phyloP scores from a whole-genome alignment of 2,329 filamentous ascomycete genomes.

The Coleophoma crateriformis region DNA sequence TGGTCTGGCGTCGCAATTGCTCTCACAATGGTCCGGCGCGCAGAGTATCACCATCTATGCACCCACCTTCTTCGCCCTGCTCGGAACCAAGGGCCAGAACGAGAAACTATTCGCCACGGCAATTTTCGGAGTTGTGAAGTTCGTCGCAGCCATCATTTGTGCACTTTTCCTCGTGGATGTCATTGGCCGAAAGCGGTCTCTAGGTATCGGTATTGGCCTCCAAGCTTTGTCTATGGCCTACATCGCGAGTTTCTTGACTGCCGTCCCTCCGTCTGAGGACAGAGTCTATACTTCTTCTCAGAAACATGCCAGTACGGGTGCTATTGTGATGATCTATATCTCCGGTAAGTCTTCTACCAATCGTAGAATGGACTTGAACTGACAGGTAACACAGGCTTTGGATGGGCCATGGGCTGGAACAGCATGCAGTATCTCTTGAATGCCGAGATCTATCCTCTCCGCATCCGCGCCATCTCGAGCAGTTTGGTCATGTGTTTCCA shows the following conservation, averaged over 20 bases:
- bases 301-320: constrained; percentile 55
- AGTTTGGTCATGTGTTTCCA: constrained; percentile 73
- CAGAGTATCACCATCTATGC: constrained; percentile 74
- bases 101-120: constrained; percentile 69
- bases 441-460: constrained; percentile 70
- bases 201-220: constrained; percentile 53
- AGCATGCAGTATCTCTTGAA: constrained; percentile 75
- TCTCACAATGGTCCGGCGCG: constrained; percentile 70
- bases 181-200: constrained; percentile 66
- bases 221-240: constrained; percentile 59
- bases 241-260: constrained; percentile 54
- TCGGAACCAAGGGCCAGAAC: constrained; percentile 62
- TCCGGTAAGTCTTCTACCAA: constrained; percentile 31
- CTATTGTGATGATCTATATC: constrained; percentile 69
- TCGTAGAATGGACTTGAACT: no score
- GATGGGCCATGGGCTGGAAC: constrained; percentile 71
- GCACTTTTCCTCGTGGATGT: constrained; percentile 76
- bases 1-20: constrained; percentile 61
- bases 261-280: constrained; percentile 51
- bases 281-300: constrained; percentile 38
- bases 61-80: constrained; percentile 64
- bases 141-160: constrained; percentile 60
- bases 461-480: constrained; percentile 65
- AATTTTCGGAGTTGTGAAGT: constrained; percentile 72
- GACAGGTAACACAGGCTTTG: constrained; percentile 34